phyloP scores from a whole-genome alignment of 176 grass and related monocot species.

The maize (Zea mays) region Zm-B73-REFERENCE-NAM-5.0 NC_050105.1:20067001-20067500 shows the following conservation, averaged over 20 bases:
- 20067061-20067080: slow-evolving; percentile 61
- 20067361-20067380: not conserved
- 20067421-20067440: not conserved
- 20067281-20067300: slow-evolving; percentile 16
- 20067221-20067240: slow-evolving; percentile 77
- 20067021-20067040: slow-evolving; percentile 99
- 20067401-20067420: not conserved
- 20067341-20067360: not conserved
- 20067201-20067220: slow-evolving; percentile 91
- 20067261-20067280: slow-evolving; percentile 22
- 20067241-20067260: slow-evolving; percentile 37
- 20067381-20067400: not conserved
- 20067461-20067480: not conserved
- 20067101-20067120: slow-evolving; percentile 28
- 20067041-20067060: slow-evolving; percentile 94
- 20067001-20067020: slow-evolving; percentile 99
- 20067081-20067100: slow-evolving; percentile 55
- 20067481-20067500: not conserved
- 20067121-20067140: slow-evolving; percentile 38
- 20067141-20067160: slow-evolving; percentile 93
- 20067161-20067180: slow-evolving; percentile 84
- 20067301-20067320: not conserved
- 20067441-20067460: not conserved
- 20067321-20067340: slow-evolving; percentile 11
- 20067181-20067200: slow-evolving; percentile 94